phyloP scores from a whole-genome alignment of 106 monocot genomes.

The Phalaenopsis aphrodite region DNA sequence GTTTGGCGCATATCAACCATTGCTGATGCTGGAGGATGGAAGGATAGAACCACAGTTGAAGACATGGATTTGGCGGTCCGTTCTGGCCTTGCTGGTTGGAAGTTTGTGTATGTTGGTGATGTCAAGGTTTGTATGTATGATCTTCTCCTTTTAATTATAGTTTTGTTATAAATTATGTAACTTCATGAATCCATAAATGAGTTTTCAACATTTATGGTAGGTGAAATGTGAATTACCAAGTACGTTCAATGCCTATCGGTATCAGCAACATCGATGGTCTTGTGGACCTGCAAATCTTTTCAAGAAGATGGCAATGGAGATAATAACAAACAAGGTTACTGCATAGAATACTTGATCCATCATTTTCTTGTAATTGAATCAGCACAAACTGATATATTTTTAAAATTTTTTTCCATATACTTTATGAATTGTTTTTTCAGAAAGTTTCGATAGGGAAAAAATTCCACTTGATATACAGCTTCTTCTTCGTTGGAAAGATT shows the following conservation, averaged over 20 bases:
- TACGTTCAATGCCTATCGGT: slow-evolving; percentile 36
- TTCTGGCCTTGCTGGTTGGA: slow-evolving; percentile 23
- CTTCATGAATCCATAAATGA: too few species aligned
- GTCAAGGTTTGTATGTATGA: slow-evolving; percentile 9
- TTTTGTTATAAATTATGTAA: neutral
- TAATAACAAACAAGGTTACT: slow-evolving; percentile 32
- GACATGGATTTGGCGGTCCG: slow-evolving; percentile 33
- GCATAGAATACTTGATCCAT: neutral
- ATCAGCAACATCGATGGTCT: slow-evolving; percentile 47
- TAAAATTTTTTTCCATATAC: too few species aligned
- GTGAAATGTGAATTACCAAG: slow-evolving; percentile 39
- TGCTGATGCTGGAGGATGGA: slow-evolving; percentile 28
- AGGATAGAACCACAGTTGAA: slow-evolving; percentile 28
- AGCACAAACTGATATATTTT: too few species aligned
- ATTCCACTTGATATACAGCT: slow-evolving; percentile 33
- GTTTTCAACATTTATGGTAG: slow-evolving; percentile 5
- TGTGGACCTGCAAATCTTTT: slow-evolving; percentile 42
- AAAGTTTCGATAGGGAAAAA: slow-evolving; percentile 44
- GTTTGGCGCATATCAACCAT: slow-evolving; percentile 31
- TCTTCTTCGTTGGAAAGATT: slow-evolving; percentile 50
- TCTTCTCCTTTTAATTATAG: neutral
- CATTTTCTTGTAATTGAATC: too few species aligned
- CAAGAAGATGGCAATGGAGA: slow-evolving; percentile 37
- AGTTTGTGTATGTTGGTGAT: slow-evolving; percentile 25
- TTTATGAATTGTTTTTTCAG: slow-evolving; percentile 17